Evolutionary conservation across 768 basidiomycete genomes (phyloP), one percentile per base, ranked within the genome.

Genomic region (Agrocybe chaxingu): DNA sequence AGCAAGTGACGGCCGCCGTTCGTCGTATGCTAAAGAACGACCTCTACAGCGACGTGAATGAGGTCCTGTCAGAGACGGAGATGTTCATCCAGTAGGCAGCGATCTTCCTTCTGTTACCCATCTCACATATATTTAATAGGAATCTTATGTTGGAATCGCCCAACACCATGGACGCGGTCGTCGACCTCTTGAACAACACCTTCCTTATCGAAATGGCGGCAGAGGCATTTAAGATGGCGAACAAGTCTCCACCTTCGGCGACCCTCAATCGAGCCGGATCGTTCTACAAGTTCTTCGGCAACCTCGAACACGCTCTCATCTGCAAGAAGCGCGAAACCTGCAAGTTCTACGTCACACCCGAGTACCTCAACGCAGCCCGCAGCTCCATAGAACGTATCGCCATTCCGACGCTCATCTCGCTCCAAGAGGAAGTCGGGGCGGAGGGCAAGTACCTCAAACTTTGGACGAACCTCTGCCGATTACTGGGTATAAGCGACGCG

Each of bases 181-280:
- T 42, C 1, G 42, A 38, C 6, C 48, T 50, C 4, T 41, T 50
- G 4, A 35, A 16, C 2, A 50, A 50, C 31, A 49, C 48, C 5
- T 36, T 10, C 29, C 29, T 50, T 12, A 42, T 35, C n/a, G 42
- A 50, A 50, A 36, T 50, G 1, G 48, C 42, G n/a, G 42, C 38
- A 1, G 42, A 7, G 2, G 48, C 42, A 7, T 29, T 43, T 3
- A 44, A 44, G n/a, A 11, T 50, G 32, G 48, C 45, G 7, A 33
- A 47, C 8, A 47, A 12, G 24, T 36, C 34, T 1, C 35, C 12
- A 16, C 16, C 16, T 16, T 16, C 16, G 16, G 16, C 16, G 16
- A 16, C 12, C 11, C 45, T 24, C 6, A 18, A 47, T 10, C 3
- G 6, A 7, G 45, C 36, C 10, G 24, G 9, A 6, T 6, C 35